Percentiles rank a stretch among this genome's conserved stretches.
These are phyloP conservation scores for Ceratocystis papillata DNA, from an alignment of 2,329 filamentous ascomycete genomes.

Conservation along the genomic window DNA sequence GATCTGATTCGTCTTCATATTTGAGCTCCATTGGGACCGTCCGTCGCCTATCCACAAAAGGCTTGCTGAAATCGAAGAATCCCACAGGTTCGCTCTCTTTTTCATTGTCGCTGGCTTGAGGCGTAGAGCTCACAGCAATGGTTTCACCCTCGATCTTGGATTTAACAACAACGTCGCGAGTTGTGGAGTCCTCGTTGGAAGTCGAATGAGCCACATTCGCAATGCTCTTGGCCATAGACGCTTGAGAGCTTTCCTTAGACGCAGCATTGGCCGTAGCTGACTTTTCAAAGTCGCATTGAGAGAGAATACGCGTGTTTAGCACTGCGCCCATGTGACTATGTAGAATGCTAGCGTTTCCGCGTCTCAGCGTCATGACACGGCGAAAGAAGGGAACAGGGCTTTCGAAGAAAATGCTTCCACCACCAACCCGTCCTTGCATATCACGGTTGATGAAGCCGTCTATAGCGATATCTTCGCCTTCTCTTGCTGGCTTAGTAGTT, in stretches of 20 bases:
- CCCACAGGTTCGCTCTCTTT: not conserved
- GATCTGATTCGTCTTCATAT: not conserved
- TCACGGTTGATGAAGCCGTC: constrained; percentile 33
- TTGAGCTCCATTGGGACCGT: not conserved
- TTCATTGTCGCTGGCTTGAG: not conserved
- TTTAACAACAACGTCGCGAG: not conserved
- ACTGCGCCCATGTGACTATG: constrained; percentile 37
- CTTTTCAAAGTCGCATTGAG: constrained; percentile 26
- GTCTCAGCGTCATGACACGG: constrained; percentile 32
- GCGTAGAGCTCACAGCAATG: not conserved
- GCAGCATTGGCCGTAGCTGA: no score
- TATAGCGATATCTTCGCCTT: constrained; percentile 26
- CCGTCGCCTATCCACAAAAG: accelerated
- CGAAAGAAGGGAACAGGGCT: constrained; percentile 35
- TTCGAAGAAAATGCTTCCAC: constrained; percentile 26
- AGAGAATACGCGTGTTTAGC: constrained; percentile 30
- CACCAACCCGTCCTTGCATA: constrained; percentile 12
- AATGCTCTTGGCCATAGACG: no score
- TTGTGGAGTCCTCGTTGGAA: not conserved
- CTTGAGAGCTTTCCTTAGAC: no score
- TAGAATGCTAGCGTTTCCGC: constrained; percentile 33
- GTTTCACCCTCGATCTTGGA: not conserved
- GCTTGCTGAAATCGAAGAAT: not conserved
- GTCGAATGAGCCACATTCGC: not conserved
- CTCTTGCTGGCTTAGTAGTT: constrained; percentile 27